Percentiles rank a stretch among this genome's conserved stretches.
Conservation (phyloP, 2,329 filamentous ascomycete species). For the Phialophora tarda region DNA sequence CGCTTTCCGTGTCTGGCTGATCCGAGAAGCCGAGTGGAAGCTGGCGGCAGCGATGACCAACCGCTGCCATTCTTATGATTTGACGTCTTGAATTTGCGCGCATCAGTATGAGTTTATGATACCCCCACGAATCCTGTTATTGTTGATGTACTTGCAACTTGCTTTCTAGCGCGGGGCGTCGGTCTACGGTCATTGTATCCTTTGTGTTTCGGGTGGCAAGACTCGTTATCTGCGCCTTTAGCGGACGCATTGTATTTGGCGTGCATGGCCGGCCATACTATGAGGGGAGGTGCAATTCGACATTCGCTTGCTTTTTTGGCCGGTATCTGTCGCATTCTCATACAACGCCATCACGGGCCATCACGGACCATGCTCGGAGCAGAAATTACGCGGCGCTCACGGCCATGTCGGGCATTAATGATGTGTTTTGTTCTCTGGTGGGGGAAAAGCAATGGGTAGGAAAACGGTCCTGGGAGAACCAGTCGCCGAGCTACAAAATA, state of each 20-base stretch:
- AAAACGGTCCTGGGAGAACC: background rate
- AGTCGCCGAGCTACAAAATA: background rate
- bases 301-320: background rate
- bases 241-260: background rate
- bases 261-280: background rate
- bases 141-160: slow-evolving; percentile 13
- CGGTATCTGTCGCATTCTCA: background rate
- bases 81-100: slow-evolving; percentile 18
- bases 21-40: background rate
- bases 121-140: slow-evolving; percentile 21
- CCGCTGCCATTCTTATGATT: slow-evolving; percentile 21
- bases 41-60: background rate
- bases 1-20: slow-evolving; percentile 27
- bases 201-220: background rate
- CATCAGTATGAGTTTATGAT: slow-evolving; percentile 30
- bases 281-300: background rate
- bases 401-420: background rate
- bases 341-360: background rate
- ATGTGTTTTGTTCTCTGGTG: background rate
- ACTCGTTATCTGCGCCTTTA: background rate
- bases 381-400: background rate
- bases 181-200: background rate
- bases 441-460: background rate
- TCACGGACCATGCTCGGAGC: background rate
- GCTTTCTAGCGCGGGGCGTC: slow-evolving; percentile 8